Percentiles rank a stretch among this genome's conserved stretches.
These are phyloP conservation scores for Adansonia madagascariensis DNA, from an alignment of 441 rosid genomes.

Conservation along the genomic window DNA sequence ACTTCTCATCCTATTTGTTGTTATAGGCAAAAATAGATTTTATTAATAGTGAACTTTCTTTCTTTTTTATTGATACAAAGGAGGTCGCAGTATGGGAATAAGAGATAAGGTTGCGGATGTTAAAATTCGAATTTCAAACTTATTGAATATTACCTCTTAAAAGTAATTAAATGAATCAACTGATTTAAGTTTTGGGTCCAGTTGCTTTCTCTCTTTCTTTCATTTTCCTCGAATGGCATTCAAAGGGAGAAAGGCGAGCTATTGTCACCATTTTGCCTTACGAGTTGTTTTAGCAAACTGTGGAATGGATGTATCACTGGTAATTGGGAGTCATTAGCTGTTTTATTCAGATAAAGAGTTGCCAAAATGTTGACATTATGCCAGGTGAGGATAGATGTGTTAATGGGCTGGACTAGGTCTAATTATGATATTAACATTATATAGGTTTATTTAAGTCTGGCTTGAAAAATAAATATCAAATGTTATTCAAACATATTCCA, in stretches of 20 bases:
- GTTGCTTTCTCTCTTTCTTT: background rate
- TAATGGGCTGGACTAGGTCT: too few species aligned
- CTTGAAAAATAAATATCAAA: too few species aligned
- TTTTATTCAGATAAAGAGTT: background rate
- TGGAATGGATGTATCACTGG: background rate
- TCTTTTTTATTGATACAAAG: background rate
- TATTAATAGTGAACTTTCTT: background rate
- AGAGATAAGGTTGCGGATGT: too few species aligned
- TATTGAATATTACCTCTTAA: too few species aligned
- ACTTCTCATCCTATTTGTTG: background rate
- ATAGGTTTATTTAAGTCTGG: too few species aligned
- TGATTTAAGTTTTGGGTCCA: background rate
- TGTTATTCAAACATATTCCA: too few species aligned
- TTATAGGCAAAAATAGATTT: background rate
- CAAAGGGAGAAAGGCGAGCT: background rate
- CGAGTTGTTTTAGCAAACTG: background rate
- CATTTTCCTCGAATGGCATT: constrained; percentile 19
- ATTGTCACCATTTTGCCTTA: background rate
- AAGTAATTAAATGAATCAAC: too few species aligned
- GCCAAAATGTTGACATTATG: background rate
- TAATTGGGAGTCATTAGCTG: background rate
- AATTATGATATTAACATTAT: too few species aligned
- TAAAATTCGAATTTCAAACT: too few species aligned
- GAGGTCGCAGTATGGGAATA: too few species aligned
- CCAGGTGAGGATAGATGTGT: background rate